Conservation (phyloP, 352 stramenopile genomes). For the Phytopythium boreale region DNA sequence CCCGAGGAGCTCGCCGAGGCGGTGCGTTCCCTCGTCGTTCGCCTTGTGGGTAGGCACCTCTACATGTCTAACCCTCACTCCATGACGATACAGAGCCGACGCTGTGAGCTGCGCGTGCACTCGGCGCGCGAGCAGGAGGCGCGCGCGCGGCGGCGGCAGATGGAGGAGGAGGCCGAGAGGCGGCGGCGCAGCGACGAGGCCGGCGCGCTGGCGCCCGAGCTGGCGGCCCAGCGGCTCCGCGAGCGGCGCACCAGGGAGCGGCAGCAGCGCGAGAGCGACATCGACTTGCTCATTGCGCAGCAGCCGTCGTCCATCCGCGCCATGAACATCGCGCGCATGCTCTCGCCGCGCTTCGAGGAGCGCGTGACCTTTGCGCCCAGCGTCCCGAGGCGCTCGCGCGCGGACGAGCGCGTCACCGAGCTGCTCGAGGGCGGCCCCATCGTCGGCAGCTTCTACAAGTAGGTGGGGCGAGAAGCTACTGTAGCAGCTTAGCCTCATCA, state of each 20-base stretch:
- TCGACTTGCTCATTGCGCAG: slow-evolving; percentile 62
- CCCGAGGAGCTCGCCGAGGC: slow-evolving; percentile 26
- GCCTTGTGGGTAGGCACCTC: too few species aligned
- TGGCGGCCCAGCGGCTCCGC: slow-evolving; percentile 43
- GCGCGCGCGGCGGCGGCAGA: slow-evolving; percentile 15
- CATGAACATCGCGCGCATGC: slow-evolving; percentile 80
- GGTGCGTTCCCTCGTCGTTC: slow-evolving; percentile 16
- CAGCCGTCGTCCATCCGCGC: slow-evolving; percentile 72
- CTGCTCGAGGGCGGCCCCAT: slow-evolving; percentile 48
- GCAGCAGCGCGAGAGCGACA: slow-evolving; percentile 39
- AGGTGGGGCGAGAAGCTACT: not conserved
- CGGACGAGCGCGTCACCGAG: slow-evolving; percentile 58
- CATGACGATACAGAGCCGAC: slow-evolving; percentile 25
- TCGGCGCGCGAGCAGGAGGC: slow-evolving; percentile 36
- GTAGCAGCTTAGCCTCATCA: not conserved
- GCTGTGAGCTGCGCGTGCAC: slow-evolving; percentile 51
- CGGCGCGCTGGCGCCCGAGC: slow-evolving; percentile 26
- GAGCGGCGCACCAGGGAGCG: slow-evolving; percentile 46
- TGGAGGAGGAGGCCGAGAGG: slow-evolving; percentile 30
- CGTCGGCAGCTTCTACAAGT: slow-evolving; percentile 71
- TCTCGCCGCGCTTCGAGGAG: slow-evolving; percentile 72
- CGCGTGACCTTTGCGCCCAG: slow-evolving; percentile 43
- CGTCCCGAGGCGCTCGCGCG: slow-evolving; percentile 46
- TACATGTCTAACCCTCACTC: not conserved
- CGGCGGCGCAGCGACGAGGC: slow-evolving; percentile 26